Evolutionary conservation across 1,284 basidiomycete genomes (phyloP).

Genomic region (Fomes fomentarius): DNA sequence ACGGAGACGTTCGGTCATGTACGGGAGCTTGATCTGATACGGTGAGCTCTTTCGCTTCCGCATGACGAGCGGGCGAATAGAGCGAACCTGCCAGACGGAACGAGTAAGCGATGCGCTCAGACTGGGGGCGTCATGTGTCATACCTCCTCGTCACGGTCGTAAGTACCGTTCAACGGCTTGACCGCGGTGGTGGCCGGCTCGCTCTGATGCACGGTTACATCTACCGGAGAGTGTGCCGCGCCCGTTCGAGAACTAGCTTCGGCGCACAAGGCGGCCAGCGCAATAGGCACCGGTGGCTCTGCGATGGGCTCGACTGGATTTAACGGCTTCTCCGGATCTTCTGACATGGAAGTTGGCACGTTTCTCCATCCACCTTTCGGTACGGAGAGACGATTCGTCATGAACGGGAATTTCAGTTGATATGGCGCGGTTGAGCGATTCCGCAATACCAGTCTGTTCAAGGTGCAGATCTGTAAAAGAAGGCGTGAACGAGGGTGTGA

Average conservation of each 20-base stretch:
- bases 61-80: conserved; percentile 14
- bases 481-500: not conserved
- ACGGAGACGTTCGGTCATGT: not conserved
- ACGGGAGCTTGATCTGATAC: conserved; percentile 22
- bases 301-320: too few relatives aligned
- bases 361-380: too few relatives aligned
- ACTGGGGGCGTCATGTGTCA: too few relatives aligned
- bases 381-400: conserved; percentile 16
- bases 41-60: conserved; percentile 21
- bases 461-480: conserved; percentile 13
- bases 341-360: not conserved
- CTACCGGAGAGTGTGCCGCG: too few relatives aligned
- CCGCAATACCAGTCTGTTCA: conserved; percentile 18
- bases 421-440: conserved; percentile 25
- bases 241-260: too few relatives aligned
- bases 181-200: too few relatives aligned
- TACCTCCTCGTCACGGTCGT: too few relatives aligned
- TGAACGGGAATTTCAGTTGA: conserved; percentile 23
- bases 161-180: too few relatives aligned
- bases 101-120: not conserved
- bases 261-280: too few relatives aligned
- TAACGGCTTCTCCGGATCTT: not conserved
- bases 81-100: not conserved
- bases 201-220: too few relatives aligned
- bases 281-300: too few relatives aligned